Evolutionary conservation across 768 basidiomycete genomes (phyloP).

Genomic region (Tylopilus felleus): DNA sequence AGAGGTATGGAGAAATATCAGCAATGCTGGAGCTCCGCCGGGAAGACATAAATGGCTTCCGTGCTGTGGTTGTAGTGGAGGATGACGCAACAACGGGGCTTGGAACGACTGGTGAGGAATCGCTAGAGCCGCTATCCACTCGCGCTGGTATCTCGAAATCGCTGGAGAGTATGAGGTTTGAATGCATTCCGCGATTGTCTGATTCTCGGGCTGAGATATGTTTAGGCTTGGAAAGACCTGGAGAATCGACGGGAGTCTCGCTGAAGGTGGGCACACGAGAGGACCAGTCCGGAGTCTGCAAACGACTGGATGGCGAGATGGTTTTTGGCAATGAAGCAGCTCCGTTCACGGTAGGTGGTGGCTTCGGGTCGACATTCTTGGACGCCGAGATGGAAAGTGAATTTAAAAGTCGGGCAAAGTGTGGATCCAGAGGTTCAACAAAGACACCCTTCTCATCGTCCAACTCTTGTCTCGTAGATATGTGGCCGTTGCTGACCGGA

Average conservation of each 20-base stretch:
- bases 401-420: constrained; percentile 65
- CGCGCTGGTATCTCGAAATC: constrained; percentile 1
- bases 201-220: constrained; percentile 1
- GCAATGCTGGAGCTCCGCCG: constrained; percentile 47
- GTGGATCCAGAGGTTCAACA: constrained; percentile 53
- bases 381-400: constrained; percentile 57
- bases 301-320: constrained; percentile 11
- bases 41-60: constrained; percentile 24
- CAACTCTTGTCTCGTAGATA: constrained; percentile 29
- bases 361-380: constrained; percentile 25
- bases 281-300: constrained; percentile 31
- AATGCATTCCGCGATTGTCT: constrained; percentile 6
- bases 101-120: constrained; percentile 8
- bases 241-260: constrained; percentile 8
- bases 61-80: constrained; percentile 13
- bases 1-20: constrained; percentile 69
- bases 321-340: constrained; percentile 10
- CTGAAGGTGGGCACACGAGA: constrained; percentile 28
- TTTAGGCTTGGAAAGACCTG: constrained; percentile 4
- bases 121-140: background rate
- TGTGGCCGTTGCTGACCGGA: constrained; percentile 16
- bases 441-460: constrained; percentile 29
- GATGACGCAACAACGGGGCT: constrained; percentile 8
- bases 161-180: background rate
- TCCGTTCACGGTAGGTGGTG: constrained; percentile 2